Base-by-base conservation (phyloP, 331 rosid genomes). In the Cucumis variabilis region DNA sequence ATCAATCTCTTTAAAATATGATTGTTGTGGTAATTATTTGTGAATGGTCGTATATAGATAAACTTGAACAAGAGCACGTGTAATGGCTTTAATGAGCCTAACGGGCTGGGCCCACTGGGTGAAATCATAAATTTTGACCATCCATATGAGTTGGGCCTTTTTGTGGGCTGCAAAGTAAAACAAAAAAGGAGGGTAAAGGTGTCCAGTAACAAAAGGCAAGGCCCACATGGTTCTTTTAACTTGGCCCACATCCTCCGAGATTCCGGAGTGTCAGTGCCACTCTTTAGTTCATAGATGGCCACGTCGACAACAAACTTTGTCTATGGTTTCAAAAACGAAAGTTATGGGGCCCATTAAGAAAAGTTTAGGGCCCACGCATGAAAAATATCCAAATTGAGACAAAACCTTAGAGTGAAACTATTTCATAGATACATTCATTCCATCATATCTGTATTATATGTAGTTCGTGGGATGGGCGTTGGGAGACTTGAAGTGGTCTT, bases 11-110 rank as follows among this genome's bases (percentile, higher is more conserved):
- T 69, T 71, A 71, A 30, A 37, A 71, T 71, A 28, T 69, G 75
- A 24, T 69, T 25, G 17, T 17, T 17, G 73, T 20, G 44, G 81
- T 75, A 46, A 44, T 74, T 20, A 74, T 4, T 74, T 20, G 55
- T 30, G 77, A 2, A 30, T 30, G 41, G 68, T 74, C 19, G 23
- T 21, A 20, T 11, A 20, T 21, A 37, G 6, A 44, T 7, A 44
- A 44, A 75, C 46, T 44, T 41, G 50, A 41, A 75, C 82, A 46
- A 21, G 30, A 75, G 82, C 82, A 75, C 82, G 82, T 41, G 82
- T 13, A 46, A 46, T 30, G 5, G 46, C 48, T 72, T 30, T 37
- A 72, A 19, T 75, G 30, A 23, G 30, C 14, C 11, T 75, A 23
- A 23, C 13, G 82, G 82, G 28, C 58, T 75, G 82, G 55, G 28